Percentiles rank a stretch among this genome's conserved stretches.
Evolutionary conservation across 2,329 filamentous ascomycete species (phyloP).

Genomic region (Xylaria sp.): DNA sequence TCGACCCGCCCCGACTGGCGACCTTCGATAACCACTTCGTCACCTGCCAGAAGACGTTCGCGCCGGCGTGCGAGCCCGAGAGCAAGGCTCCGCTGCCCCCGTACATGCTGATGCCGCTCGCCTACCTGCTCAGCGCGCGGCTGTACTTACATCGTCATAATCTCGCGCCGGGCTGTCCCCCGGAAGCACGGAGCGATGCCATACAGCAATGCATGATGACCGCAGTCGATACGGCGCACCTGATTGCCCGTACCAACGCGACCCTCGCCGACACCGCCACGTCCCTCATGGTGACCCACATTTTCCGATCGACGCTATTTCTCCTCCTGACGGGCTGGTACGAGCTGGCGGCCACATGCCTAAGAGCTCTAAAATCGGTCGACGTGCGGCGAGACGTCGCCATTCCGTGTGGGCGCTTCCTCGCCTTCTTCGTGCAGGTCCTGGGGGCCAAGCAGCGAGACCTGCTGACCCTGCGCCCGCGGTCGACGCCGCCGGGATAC

Average conservation of each 20-base stretch:
- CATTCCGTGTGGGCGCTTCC: slow-evolving; percentile 75
- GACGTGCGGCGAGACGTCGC: slow-evolving; percentile 74
- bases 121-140: slow-evolving; percentile 81
- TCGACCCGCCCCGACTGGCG: slow-evolving; percentile 70
- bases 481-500: slow-evolving; percentile 31
- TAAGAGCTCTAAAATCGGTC: slow-evolving; percentile 72
- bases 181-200: slow-evolving; percentile 68
- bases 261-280: slow-evolving; percentile 69
- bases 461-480: slow-evolving; percentile 39
- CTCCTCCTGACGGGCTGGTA: slow-evolving; percentile 75
- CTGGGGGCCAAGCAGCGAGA: slow-evolving; percentile 61
- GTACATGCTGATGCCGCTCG: slow-evolving; percentile 71
- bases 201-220: slow-evolving; percentile 76
- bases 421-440: slow-evolving; percentile 77
- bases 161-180: slow-evolving; percentile 70
- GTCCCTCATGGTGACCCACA: slow-evolving; percentile 76
- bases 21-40: slow-evolving; percentile 81
- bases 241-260: slow-evolving; percentile 68
- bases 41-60: slow-evolving; percentile 74
- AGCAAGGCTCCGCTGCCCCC: slow-evolving; percentile 72
- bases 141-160: slow-evolving; percentile 89
- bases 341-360: slow-evolving; percentile 71
- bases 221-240: slow-evolving; percentile 75
- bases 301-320: slow-evolving; percentile 85
- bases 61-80: slow-evolving; percentile 70